These are phyloP conservation scores for Gryganskiella cystojenkinii DNA, from an alignment of 192 early-diverging fungal genomes.

Conservation along the genomic window DNA sequence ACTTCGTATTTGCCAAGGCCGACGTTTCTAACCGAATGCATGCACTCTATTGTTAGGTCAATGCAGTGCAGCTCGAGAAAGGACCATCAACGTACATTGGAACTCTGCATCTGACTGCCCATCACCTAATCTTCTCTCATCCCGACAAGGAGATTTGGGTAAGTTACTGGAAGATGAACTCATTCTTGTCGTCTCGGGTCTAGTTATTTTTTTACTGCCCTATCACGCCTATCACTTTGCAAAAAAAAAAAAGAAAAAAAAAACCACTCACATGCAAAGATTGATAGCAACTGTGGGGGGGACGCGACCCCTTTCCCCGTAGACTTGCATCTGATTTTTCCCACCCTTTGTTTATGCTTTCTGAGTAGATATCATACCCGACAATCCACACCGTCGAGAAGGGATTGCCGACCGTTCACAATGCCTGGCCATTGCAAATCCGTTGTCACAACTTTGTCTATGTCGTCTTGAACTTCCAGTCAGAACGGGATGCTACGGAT, in stretches of 20 bases:
- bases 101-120: constrained; percentile 78
- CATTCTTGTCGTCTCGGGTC: too few species aligned
- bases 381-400: constrained; percentile 86
- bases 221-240: too few species aligned
- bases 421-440: constrained; percentile 66
- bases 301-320: background rate
- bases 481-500: constrained; percentile 76
- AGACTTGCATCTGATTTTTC: background rate
- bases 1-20: too few species aligned
- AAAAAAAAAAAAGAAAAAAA: too few species aligned
- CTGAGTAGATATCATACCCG: constrained; percentile 89
- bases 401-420: constrained; percentile 59
- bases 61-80: constrained; percentile 61
- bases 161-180: constrained; percentile 12
- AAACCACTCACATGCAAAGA: constrained; percentile 7
- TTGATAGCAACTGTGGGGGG: background rate
- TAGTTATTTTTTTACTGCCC: background rate
- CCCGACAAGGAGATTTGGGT: constrained; percentile 75
- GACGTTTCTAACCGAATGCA: background rate
- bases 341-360: constrained; percentile 1
- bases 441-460: constrained; percentile 87
- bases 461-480: constrained; percentile 73
- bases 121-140: constrained; percentile 79
- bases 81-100: constrained; percentile 46
- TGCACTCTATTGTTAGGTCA: constrained; percentile 6